Percentiles rank a stretch among this genome's conserved stretches.
These are phyloP conservation scores for Penium margaritaceum DNA, from an alignment of 139 green algal species.

Conservation along the genomic window DNA sequence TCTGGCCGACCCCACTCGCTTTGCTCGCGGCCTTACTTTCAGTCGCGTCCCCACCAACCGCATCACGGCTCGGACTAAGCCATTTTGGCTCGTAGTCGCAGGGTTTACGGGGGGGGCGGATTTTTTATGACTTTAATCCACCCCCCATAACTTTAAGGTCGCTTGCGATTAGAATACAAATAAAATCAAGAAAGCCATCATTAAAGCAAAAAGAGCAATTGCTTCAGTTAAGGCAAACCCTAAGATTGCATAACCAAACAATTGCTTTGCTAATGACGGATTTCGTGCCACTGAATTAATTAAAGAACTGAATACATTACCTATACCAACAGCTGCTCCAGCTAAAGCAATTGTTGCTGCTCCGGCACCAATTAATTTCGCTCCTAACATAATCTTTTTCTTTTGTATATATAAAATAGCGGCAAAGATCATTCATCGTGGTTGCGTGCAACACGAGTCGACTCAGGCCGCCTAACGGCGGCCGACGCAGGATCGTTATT, in stretches of 20 bases:
- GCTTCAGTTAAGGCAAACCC: slow-evolving; percentile 68
- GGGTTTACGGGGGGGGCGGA: too few relatives aligned
- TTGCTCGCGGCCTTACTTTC: too few relatives aligned
- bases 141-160: too few relatives aligned
- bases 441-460: neutral
- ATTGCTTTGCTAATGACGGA: slow-evolving; percentile 64
- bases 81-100: too few relatives aligned
- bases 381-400: slow-evolving; percentile 44
- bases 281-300: slow-evolving; percentile 70
- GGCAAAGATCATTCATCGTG: slow-evolving; percentile 20
- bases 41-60: too few relatives aligned
- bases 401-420: slow-evolving; percentile 29
- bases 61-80: too few relatives aligned
- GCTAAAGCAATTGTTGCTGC: slow-evolving; percentile 65
- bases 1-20: too few relatives aligned
- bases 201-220: slow-evolving; percentile 66
- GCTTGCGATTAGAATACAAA: too few relatives aligned
- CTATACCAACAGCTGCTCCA: slow-evolving; percentile 60
- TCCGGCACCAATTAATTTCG: slow-evolving; percentile 64
- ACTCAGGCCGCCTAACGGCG: too few relatives aligned
- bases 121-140: too few relatives aligned
- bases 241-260: slow-evolving; percentile 69
- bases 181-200: too few relatives aligned
- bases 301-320: slow-evolving; percentile 70
- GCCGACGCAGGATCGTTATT: too few relatives aligned